Base-by-base conservation (phyloP, 2,329 filamentous ascomycete genomes). In the Salinomyces thailandicus region DNA sequence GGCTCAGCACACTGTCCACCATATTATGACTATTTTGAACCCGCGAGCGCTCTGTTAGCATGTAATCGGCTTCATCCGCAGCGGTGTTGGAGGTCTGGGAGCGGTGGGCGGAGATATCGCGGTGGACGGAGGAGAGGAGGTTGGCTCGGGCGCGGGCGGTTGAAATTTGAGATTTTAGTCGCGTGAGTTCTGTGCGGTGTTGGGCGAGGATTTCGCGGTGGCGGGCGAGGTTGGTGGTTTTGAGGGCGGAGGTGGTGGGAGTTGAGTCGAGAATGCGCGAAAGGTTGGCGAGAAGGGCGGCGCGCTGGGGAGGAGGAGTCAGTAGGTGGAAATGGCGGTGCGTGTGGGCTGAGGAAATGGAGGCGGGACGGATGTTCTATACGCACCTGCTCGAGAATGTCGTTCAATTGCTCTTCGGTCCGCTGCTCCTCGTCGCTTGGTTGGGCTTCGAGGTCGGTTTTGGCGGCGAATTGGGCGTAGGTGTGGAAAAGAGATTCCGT, bases 161-260 rank as follows among this genome's bases (percentile, higher is more conserved):
- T 35, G 75, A 63, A 35, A 98, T 79, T 40, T 77, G 73, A 18
- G 75, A 70, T 41, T 78, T 81, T 35, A 96, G 71, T 7, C 86
- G 81, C 4, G 69, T 62, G 24, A 94, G 75, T 61, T 96, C 89
- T 46, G 79, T 80, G 43, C 79, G 78, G 66, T 98, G 89, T 57
- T 93, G 83, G 24, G 77, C 68, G 12, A 96, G 79, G 58, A 95
- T 81, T 66, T 94, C 87, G 48, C 85, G 83, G 51, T 96, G 85
- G 18, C 93, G 81, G 41, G 84, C 73, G 24, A 98, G 78, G 59
- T 96, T 95, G 67, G 89, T 94, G 55, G 94, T 87, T 64, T 96
- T 96, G n/a, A 94, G 74, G 38, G 87, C 86, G 24, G 89, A 96
- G 30, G 86, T 80, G 34, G 83, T 85, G 15, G 86, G 77, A 71